Conservation (phyloP, 306 rosid genomes). For the Glycyrrhiza uralensis region DNA sequence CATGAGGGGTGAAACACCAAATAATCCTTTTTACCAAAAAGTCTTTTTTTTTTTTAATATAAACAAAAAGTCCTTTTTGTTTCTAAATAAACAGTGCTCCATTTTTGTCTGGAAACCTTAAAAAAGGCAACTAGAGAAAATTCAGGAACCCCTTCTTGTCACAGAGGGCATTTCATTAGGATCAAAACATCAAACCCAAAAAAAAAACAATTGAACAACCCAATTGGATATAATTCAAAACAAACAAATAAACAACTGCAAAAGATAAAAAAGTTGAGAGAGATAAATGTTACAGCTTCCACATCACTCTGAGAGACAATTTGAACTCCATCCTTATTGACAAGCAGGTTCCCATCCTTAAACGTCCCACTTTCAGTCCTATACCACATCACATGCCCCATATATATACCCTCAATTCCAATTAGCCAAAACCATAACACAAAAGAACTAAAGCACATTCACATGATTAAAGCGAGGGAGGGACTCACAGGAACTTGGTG, state of each 20-base stretch:
- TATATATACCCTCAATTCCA: slow-evolving; percentile 25
- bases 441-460: not conserved
- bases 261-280: not conserved
- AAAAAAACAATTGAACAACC: not conserved
- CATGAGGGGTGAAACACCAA: not conserved
- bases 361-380: slow-evolving; percentile 89
- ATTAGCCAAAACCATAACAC: slow-evolving; percentile 23
- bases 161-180: slow-evolving; percentile 5
- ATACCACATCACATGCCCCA: too few species aligned
- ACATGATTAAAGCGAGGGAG: slow-evolving; percentile 21
- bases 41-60: not conserved
- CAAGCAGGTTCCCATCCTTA: slow-evolving; percentile 80
- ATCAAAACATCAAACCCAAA: not conserved
- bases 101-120: slow-evolving; percentile 4
- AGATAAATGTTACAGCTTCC: slow-evolving; percentile 61
- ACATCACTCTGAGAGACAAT: slow-evolving; percentile 64
- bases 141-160: not conserved
- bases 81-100: not conserved
- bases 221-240: not conserved
- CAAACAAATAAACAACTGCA: not conserved
- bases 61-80: not conserved
- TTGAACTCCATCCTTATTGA: slow-evolving; percentile 82
- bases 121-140: not conserved
- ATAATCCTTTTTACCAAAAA: not conserved
- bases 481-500: slow-evolving; percentile 68